Evolutionary conservation across 306 rosid species (phyloP).

Genomic region (Ormosia emarginata): DNA sequence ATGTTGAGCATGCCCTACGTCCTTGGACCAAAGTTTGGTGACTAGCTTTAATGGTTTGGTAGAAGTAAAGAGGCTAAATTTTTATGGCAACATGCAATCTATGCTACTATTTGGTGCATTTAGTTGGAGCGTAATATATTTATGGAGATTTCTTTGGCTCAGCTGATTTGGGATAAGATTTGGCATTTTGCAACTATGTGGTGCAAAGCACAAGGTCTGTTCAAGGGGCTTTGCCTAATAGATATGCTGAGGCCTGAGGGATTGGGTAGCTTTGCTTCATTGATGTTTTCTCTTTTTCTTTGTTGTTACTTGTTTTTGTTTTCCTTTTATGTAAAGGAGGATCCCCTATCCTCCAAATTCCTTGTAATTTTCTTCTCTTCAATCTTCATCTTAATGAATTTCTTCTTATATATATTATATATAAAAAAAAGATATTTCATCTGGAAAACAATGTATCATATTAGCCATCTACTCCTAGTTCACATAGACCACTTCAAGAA

Average conservation of each 20-base stretch:
- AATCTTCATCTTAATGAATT: too few relatives aligned
- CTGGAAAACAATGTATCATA: not conserved
- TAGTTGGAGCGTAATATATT: not conserved
- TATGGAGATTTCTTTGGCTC: not conserved
- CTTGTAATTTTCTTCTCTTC: not conserved
- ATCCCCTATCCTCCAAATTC: not conserved
- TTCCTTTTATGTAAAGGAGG: too few relatives aligned
- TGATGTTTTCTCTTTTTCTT: too few relatives aligned
- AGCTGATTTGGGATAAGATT: not conserved
- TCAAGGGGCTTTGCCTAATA: not conserved
- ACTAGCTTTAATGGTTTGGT: not conserved
- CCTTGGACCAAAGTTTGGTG: not conserved
- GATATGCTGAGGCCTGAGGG: not conserved
- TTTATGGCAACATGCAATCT: not conserved
- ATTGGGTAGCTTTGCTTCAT: too few relatives aligned
- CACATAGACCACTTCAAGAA: not conserved
- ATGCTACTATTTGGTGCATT: not conserved
- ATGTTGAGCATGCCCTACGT: not conserved
- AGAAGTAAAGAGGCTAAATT: not conserved
- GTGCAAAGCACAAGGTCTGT: not conserved
- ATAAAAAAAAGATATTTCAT: not conserved
- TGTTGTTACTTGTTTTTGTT: too few relatives aligned
- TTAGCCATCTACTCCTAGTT: not conserved
- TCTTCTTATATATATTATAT: too few relatives aligned
- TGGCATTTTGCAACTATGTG: not conserved